phyloP scores from a whole-genome alignment of 2,329 filamentous ascomycete genomes.

The Aspergillus quadricinctus region DNA sequence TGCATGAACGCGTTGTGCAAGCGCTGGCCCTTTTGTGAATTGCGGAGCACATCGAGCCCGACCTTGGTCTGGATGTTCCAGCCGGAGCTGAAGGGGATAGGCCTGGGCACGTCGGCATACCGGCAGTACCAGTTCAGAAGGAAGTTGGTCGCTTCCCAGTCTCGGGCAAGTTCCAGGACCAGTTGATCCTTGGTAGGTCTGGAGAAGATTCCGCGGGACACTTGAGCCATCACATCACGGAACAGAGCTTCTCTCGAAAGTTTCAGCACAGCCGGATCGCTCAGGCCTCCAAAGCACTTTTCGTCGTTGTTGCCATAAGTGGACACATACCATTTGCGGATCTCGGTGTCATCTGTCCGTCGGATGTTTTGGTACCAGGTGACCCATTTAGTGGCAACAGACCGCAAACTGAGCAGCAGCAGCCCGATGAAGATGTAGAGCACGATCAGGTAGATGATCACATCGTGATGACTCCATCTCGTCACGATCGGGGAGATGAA shows the following conservation, averaged over 20 bases:
- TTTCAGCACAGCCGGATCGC: conserved; percentile 47
- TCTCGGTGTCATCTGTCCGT: conserved; percentile 35
- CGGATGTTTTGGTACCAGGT: conserved; percentile 48
- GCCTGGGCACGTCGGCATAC: conserved; percentile 44
- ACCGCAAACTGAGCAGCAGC: conserved; percentile 51
- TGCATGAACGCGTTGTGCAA: conserved; percentile 56
- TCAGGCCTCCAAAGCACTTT: conserved; percentile 42
- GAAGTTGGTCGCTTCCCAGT: conserved; percentile 52
- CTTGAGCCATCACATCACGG: conserved; percentile 44
- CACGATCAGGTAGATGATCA: conserved; percentile 53
- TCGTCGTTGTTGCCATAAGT: conserved; percentile 29
- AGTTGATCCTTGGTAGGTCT: conserved; percentile 43
- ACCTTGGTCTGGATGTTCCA: conserved; percentile 57
- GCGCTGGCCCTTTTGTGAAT: conserved; percentile 51
- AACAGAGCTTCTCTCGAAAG: conserved; percentile 45
- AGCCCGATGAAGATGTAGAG: conserved; percentile 51
- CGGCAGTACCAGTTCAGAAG: conserved; percentile 52
- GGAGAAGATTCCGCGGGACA: conserved; percentile 39
- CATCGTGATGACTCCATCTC: conserved; percentile 50
- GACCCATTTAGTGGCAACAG: conserved; percentile 55
- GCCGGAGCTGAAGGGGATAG: conserved; percentile 52
- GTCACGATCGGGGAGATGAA: conserved; percentile 56
- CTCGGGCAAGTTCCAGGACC: conserved; percentile 48
- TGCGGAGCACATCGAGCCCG: conserved; percentile 49
- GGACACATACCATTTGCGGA: conserved; percentile 38